These are phyloP conservation scores for Naematelia aurantialba DNA, from an alignment of 768 basidiomycete genomes.

Conservation along the genomic window DNA sequence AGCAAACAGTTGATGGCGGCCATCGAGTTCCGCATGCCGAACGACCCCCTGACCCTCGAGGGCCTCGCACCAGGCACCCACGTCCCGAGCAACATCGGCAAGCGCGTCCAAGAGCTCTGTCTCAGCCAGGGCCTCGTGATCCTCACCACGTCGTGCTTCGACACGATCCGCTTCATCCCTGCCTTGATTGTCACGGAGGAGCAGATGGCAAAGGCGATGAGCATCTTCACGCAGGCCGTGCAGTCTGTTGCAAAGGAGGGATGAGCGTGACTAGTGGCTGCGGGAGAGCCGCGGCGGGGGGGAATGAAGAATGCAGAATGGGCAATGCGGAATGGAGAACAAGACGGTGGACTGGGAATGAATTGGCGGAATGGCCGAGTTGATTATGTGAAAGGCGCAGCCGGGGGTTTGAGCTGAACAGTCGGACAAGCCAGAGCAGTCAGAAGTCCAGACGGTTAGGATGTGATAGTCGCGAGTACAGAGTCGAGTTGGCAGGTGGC, in stretches of 20 bases:
- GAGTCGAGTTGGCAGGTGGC: no score
- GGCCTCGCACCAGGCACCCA: constrained; percentile 24
- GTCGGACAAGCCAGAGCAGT: no score
- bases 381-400: no score
- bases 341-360: no score
- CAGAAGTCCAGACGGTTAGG: no score
- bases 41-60: constrained; percentile 34
- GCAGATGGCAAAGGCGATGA: constrained; percentile 62
- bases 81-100: constrained; percentile 59
- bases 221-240: constrained; percentile 59
- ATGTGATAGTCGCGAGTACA: no score
- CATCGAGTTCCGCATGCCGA: constrained; percentile 57
- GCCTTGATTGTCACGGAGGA: constrained; percentile 72
- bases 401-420: no score
- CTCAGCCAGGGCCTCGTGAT: constrained; percentile 81
- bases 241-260: constrained; percentile 56
- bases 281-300: no score
- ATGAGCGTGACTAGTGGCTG: constrained; percentile 1
- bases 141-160: constrained; percentile 67
- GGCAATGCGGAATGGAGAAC: no score
- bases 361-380: no score
- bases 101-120: constrained; percentile 70
- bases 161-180: constrained; percentile 81
- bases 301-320: no score
- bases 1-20: constrained; percentile 27